A percentile compares a stretch with the other conserved stretches of the same genome.
Evolutionary conservation across 345 rosid species (phyloP).

Genomic region (Pseudoturritis turrita): DNA sequence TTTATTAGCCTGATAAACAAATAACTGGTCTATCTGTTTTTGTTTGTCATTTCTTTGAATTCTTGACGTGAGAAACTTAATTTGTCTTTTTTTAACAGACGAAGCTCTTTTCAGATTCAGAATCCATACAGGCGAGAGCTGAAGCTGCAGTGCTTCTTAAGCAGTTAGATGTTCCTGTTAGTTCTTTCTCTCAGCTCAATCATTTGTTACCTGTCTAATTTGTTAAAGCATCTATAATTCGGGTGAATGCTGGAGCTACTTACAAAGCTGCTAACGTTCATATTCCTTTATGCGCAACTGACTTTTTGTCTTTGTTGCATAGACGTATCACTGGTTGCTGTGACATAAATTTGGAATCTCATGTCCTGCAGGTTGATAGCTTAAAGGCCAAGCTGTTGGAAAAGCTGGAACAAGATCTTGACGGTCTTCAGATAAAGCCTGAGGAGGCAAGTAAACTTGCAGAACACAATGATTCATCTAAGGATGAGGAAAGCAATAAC

Average conservation of each 20-base stretch:
- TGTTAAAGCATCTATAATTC: slow-evolving; percentile 6
- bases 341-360: slow-evolving; percentile 8
- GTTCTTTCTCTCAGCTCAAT: slow-evolving; percentile 34
- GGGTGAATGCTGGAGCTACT: neutral
- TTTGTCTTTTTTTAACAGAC: slow-evolving; percentile 42
- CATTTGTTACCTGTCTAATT: neutral
- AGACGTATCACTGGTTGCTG: neutral
- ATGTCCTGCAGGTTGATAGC: slow-evolving; percentile 65
- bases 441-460: slow-evolving; percentile 38
- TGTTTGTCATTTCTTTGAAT: neutral
- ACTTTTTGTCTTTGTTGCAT: neutral
- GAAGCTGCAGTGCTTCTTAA: slow-evolving; percentile 97
- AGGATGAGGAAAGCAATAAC: slow-evolving; percentile 36
- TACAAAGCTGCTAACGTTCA: slow-evolving; percentile 1
- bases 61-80: neutral
- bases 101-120: slow-evolving; percentile 87
- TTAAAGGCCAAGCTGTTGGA: slow-evolving; percentile 80
- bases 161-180: slow-evolving; percentile 89
- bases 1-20: slow-evolving; percentile 5
- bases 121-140: slow-evolving; percentile 93
- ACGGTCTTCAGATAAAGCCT: slow-evolving; percentile 58
- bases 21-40: neutral
- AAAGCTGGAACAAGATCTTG: slow-evolving; percentile 84
- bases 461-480: slow-evolving; percentile 41
- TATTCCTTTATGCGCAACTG: neutral